Evolutionary conservation across 2,329 filamentous ascomycete genomes (phyloP), one percentile per base, ranked within the genome.

Genomic region (Tricladium varicosporioides): DNA sequence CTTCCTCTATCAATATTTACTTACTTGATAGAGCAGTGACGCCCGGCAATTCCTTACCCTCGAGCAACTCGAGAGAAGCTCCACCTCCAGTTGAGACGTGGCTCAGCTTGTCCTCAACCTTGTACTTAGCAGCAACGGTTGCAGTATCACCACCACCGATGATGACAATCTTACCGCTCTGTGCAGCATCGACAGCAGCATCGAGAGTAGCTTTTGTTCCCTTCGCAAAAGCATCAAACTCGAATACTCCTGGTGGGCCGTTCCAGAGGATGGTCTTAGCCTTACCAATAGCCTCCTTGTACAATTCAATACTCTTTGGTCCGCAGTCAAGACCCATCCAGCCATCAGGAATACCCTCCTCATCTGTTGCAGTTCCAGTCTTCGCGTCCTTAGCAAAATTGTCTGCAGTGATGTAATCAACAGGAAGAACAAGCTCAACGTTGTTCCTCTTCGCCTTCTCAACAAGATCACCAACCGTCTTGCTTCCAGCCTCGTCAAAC

Each of bases 181-280:
- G 80, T 59, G 88, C 89, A 60, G 89, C 94, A 19, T 82, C 81
- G 53, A 97, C 92, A 53, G 88, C 92, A 56, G 91, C 91, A 71
- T 97, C 90, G 67, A 99, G 86, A 50, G 91, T 96, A 61, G 85
- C 82, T 84, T 96, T 96, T 71, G 94, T 99, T 68, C 91, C 94
- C 62, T 81, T 87, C 71, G 92, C 91, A 74, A 99, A 99, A 73
- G 89, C 88, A 61, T 97, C 91, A 71, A 97, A 89, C 84, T 99
- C 94, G 70, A 99, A 99, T 67, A 99, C 94, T 75, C 94, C 94
- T 14, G 93, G 87, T 54, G 94, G 94, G 56, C 94, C 94, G 81
- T 99, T 99, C 94, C 94, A 99, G 63, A 99, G 89, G 74, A 99
- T 97, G 56, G 94, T 99, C 83, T 97, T 86, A 64, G 93, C 85